phyloP scores from a whole-genome alignment of 2,329 filamentous ascomycete genomes.

The Fusarium torulosum region DNA sequence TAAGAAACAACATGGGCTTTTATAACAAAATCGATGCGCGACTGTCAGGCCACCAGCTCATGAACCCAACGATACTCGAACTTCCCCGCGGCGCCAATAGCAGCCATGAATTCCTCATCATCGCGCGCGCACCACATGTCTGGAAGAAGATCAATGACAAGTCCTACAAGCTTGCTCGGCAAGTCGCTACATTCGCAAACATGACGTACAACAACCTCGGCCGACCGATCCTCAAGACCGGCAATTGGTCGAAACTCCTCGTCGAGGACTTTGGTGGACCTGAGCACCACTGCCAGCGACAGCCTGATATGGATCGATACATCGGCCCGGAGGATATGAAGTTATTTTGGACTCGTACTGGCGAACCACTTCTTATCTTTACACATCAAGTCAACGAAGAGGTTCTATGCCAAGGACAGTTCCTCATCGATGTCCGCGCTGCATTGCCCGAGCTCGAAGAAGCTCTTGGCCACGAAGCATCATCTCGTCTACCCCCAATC shows the following conservation, averaged over 20 bases:
- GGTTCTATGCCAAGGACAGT: constrained; percentile 38
- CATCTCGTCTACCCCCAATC: constrained; percentile 20
- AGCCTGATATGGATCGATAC: constrained; percentile 40
- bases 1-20: constrained; percentile 38
- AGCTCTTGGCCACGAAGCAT: constrained; percentile 22
- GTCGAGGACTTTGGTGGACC: constrained; percentile 33
- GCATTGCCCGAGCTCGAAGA: constrained; percentile 33
- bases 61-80: constrained; percentile 39
- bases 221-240: constrained; percentile 14
- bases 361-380: constrained; percentile 41
- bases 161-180: constrained; percentile 28
- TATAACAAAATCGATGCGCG: constrained; percentile 33
- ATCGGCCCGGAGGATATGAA: constrained; percentile 43
- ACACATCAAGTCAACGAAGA: constrained; percentile 39
- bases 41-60: constrained; percentile 29
- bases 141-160: constrained; percentile 21
- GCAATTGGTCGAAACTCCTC: constrained; percentile 31
- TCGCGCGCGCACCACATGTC: constrained; percentile 28
- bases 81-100: constrained; percentile 21
- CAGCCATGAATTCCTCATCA: constrained; percentile 36
- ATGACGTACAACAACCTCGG: constrained; percentile 23
- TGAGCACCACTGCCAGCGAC: constrained; percentile 35
- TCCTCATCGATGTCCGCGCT: constrained; percentile 39
- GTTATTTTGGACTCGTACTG: constrained; percentile 41
- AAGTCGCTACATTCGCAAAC: constrained; percentile 37